Evolutionary conservation across 495 filamentous ascomycete genomes (phyloP), one percentile per base, ranked within the genome.

Genomic region (Podospora bellae-mahoneyi): DNA sequence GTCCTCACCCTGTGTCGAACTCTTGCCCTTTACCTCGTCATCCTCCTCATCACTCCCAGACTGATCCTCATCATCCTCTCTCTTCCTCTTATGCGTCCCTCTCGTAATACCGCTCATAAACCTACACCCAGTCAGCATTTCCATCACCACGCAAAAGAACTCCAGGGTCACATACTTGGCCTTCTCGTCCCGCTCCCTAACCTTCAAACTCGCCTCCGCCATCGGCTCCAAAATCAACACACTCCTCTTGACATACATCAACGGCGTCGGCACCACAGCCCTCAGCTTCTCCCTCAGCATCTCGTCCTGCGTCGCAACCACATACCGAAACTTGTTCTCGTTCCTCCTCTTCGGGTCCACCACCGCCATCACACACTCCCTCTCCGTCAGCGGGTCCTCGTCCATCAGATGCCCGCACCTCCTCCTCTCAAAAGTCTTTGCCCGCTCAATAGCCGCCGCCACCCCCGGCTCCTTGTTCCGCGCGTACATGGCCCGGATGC

Each of bases 361-460:
- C 4, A 95, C 88, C 0, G 85, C 89, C 60, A 86, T 81, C 27
- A 97, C 81, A 76, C 96, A 99, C 68, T 92, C 91, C 27, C 86
- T 76, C 68, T 93, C 87, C 55, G 87, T 83, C 66, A 96, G 87
- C 1, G 94, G 90, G 60, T 90, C 82, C 60, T 91, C 86, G 66
- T 94, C 88, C 65, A 88, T 89, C 75, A 95, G 89, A 78, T 99
- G 95, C 58, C 89, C 90, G 78, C 95, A 99, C 71, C 94, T 88
- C 59, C 95, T 86, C 61, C 94, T 88, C 72, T 97, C 95, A 70
- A 92, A 88, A 60, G 69, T 76, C 78, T 93, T 92, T 4, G 91
- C 90, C 66, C 85, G 79, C 39, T 87, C 85, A 73, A 94, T 91
- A 28, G 89, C 81, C 19, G 74, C 80, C 15, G 83, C 81, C 60